phyloP scores from a whole-genome alignment of 2,329 filamentous ascomycete species.

The Pseudocercospora macadamiae region DNA sequence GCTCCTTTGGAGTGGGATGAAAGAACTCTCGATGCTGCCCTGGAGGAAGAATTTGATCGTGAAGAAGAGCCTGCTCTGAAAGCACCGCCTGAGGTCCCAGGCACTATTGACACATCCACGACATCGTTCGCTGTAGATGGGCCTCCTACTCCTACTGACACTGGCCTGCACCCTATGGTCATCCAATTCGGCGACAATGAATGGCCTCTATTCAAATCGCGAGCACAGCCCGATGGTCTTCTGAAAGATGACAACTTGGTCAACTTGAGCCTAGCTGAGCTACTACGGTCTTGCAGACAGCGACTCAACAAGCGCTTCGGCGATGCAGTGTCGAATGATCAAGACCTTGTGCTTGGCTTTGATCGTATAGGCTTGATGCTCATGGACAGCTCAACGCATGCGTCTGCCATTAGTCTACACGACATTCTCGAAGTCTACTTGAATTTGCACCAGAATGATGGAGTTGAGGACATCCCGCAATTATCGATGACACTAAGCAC shows the following conservation, averaged over 20 bases:
- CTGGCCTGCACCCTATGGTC: conserved; percentile 51
- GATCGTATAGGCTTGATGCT: conserved; percentile 59
- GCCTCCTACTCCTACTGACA: conserved; percentile 40
- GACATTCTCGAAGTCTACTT: conserved; percentile 64
- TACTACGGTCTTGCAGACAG: conserved; percentile 52
- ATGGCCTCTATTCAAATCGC: conserved; percentile 62
- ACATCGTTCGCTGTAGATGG: conserved; percentile 23
- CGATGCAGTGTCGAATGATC: conserved; percentile 58
- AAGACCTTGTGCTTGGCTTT: conserved; percentile 61
- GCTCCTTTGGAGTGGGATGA: too few species aligned
- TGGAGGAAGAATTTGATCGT: conserved; percentile 2
- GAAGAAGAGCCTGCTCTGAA: conserved; percentile 10
- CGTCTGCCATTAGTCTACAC: conserved; percentile 55
- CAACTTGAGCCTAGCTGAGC: conserved; percentile 55
- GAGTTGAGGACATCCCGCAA: conserved; percentile 57
- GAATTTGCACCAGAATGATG: conserved; percentile 62
- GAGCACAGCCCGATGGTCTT: conserved; percentile 57
- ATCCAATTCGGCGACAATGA: conserved; percentile 60
- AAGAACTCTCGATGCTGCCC: background rate
- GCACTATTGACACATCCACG: conserved; percentile 18
- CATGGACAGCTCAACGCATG: conserved; percentile 57
- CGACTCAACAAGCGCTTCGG: conserved; percentile 58
- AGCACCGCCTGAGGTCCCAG: conserved; percentile 14
- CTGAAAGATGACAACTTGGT: conserved; percentile 59
- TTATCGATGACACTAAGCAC: conserved; percentile 58